Conservation (phyloP, 306 rosid species). For the Elaeagnus macrophylla region DNA sequence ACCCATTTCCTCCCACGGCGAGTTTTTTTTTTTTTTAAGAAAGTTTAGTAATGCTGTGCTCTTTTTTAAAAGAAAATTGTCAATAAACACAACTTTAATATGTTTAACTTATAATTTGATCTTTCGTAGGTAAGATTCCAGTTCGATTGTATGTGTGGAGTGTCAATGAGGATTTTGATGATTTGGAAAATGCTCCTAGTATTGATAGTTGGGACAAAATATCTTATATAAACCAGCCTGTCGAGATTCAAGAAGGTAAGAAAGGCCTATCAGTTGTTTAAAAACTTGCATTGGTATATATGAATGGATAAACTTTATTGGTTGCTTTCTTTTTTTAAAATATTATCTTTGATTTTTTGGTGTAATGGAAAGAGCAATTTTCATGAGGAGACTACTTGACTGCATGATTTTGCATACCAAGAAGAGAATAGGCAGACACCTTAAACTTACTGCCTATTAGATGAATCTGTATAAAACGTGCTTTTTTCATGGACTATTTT, state of each 20-base stretch:
- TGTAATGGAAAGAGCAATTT: too few species aligned
- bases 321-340: too few species aligned
- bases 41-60: too few species aligned
- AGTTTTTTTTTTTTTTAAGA: too few species aligned
- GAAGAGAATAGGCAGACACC: too few species aligned
- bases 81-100: not conserved
- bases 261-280: not conserved
- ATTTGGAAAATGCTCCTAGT: conserved; percentile 71
- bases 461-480: too few species aligned
- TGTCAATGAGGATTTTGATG: conserved; percentile 52
- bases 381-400: too few species aligned
- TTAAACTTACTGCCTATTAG: too few species aligned
- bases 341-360: too few species aligned
- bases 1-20: too few species aligned
- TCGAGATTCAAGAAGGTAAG: conserved; percentile 73
- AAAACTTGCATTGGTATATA: not conserved
- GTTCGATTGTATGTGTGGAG: conserved; percentile 71
- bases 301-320: conserved; percentile 9
- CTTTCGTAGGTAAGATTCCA: conserved; percentile 63
- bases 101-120: conserved; percentile 3
- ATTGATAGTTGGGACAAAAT: conserved; percentile 87
- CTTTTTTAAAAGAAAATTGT: not conserved
- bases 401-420: too few species aligned
- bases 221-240: conserved; percentile 72
- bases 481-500: too few species aligned